Evolutionary conservation across 495 filamentous ascomycete genomes (phyloP), one percentile per base, ranked within the genome.

Genomic region (Trichoderma virens): DNA sequence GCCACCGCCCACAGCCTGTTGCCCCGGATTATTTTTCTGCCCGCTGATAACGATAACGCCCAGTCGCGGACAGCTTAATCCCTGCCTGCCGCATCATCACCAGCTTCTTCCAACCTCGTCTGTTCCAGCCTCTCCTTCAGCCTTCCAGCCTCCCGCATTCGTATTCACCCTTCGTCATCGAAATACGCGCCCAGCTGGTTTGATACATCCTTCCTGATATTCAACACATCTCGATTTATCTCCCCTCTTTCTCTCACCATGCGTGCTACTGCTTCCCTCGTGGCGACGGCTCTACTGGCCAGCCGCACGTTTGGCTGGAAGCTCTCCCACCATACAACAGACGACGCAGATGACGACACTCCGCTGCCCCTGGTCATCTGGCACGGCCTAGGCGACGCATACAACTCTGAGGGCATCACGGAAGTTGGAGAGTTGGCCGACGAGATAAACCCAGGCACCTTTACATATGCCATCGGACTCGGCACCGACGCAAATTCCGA

Each of bases 341-440:
- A 68, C 68, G 75, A 74, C 41, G 71, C 78, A 56, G 72, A 74
- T 16, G 73, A 81, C 69, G 82, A 83, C 65, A 84, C 80, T 1
- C 90, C 90, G 5, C 82, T 95, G 38, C 94, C 94, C 0, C 79
- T 98, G 20, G 82, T 98, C 16, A 90, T 98, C 71, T 98, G 94
- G 94, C 94, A 98, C 74, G 93, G 79, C 18, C 75, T 80, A 65
- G 85, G 84, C 69, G 86, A 89, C 72, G 84, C 84, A 75, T 96
- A 86, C 78, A 80, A 85, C 45, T 85, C 85, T 60, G 88, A 92
- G 5, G 93, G 92, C 43, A 79, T 97, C 27, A 78, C 79, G 60
- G 66, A 76, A 32, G 79, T 95, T 23, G 91, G 83, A 60, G 72
- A 79, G 11, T 81, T 96, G 51, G 87, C 88, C 63, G 83, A 91